Percentiles rank a stretch among this genome's conserved stretches.
These are phyloP conservation scores for Fragilaria crotonensis DNA, from an alignment of 108 stramenopile genomes.

Conservation along the genomic window DNA sequence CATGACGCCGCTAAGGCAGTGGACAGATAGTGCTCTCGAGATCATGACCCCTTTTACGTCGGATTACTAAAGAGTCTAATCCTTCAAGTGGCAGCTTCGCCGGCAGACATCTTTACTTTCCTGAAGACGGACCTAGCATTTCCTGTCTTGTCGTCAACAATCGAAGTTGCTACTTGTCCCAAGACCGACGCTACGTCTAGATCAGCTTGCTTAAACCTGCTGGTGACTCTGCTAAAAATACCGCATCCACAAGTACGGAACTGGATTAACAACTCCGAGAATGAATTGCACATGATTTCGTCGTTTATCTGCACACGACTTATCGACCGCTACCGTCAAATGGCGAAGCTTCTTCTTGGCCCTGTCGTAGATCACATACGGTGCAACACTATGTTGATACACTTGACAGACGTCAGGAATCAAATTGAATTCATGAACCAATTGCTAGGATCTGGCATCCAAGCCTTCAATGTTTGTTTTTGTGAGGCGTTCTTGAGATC, in stretches of 20 bases:
- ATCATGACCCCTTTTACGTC: slow-evolving; percentile 66
- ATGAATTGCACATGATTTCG: slow-evolving; percentile 20
- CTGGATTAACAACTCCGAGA: slow-evolving; percentile 28
- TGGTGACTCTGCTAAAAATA: slow-evolving; percentile 61
- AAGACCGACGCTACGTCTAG: slow-evolving; percentile 49
- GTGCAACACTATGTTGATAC: slow-evolving; percentile 38
- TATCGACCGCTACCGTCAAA: slow-evolving; percentile 24
- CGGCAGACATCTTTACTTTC: slow-evolving; percentile 40
- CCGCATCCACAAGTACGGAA: slow-evolving; percentile 35
- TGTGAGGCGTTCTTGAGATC: slow-evolving; percentile 60
- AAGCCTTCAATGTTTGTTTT: slow-evolving; percentile 60
- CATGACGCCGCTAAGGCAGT: slow-evolving; percentile 67
- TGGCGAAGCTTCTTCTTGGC: slow-evolving; percentile 27
- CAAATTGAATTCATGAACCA: slow-evolving; percentile 71
- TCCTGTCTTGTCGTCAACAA: slow-evolving; percentile 58
- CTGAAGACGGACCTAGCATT: slow-evolving; percentile 32
- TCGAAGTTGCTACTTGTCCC: slow-evolving; percentile 54
- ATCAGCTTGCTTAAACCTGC: slow-evolving; percentile 54
- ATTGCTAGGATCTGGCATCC: slow-evolving; percentile 61
- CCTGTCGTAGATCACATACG: slow-evolving; percentile 51
- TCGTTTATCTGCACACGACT: slow-evolving; percentile 33
- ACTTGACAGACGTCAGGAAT: slow-evolving; percentile 45
- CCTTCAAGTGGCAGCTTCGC: slow-evolving; percentile 41
- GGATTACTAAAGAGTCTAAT: slow-evolving; percentile 62
- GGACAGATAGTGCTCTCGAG: slow-evolving; percentile 61